These are phyloP conservation scores for Phaffia australis DNA, from an alignment of 768 basidiomycete genomes.

Conservation along the genomic window DNA sequence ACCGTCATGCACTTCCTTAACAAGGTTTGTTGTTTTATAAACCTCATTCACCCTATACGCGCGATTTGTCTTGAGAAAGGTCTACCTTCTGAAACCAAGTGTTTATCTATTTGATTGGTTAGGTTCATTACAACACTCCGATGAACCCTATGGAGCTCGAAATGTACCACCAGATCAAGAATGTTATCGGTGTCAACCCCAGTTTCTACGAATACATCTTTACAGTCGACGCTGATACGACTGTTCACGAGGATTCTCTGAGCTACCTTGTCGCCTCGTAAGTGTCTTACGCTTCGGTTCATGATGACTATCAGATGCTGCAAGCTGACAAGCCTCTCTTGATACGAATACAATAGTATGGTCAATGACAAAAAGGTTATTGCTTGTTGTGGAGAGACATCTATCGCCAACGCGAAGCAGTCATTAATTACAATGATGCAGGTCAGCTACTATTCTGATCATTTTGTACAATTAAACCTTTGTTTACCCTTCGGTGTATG, in stretches of 20 bases:
- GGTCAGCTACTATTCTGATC: conserved; percentile 39
- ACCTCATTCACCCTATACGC: not conserved
- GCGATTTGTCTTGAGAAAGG: not conserved
- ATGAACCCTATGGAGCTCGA: conserved; percentile 97
- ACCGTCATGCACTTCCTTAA: conserved; percentile 94
- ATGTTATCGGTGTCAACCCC: conserved; percentile 97
- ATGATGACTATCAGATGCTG: not conserved
- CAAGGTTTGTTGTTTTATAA: conserved; percentile 49
- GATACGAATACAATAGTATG: conserved; percentile 50
- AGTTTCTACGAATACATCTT: conserved; percentile 95
- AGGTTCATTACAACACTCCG: conserved; percentile 92
- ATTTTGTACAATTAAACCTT: conserved; percentile 1
- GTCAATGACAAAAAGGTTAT: conserved; percentile 78
- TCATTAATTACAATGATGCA: conserved; percentile 97
- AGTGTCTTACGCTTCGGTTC: conserved; percentile 38
- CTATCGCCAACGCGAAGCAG: conserved; percentile 83
- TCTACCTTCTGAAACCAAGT: not conserved
- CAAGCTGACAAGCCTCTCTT: not conserved
- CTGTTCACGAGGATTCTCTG: conserved; percentile 72
- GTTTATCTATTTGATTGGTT: not conserved
- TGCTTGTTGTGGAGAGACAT: conserved; percentile 91
- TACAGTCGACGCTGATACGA: conserved; percentile 90
- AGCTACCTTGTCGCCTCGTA: conserved; percentile 89
- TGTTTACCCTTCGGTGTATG: conserved; percentile 1
- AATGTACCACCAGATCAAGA: conserved; percentile 99